These are phyloP conservation scores for Thraustochytrium aureum DNA, from an alignment of 352 stramenopile species.

Conservation along the genomic window DNA sequence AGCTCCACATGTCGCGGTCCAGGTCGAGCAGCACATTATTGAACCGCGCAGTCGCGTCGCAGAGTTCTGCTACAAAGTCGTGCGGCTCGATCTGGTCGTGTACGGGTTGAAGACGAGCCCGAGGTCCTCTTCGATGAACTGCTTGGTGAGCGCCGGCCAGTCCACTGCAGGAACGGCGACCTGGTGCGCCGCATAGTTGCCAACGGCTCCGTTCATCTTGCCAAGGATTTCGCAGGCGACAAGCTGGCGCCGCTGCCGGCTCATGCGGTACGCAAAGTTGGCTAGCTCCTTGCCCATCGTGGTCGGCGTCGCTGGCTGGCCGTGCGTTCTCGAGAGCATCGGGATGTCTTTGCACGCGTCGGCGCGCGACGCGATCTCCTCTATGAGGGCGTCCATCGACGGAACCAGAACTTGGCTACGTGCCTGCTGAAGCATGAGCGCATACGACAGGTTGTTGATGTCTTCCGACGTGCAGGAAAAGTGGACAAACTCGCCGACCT, in stretches of 20 bases:
- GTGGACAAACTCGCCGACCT: constrained; percentile 60
- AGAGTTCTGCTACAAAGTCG: constrained; percentile 60
- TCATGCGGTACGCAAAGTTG: constrained; percentile 60
- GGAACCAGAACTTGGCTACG: constrained; percentile 56
- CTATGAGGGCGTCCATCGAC: constrained; percentile 57
- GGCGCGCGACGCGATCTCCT: constrained; percentile 31
- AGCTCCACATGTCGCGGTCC: constrained; percentile 62
- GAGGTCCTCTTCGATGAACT: constrained; percentile 57
- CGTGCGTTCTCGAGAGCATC: constrained; percentile 62
- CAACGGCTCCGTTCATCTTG: constrained; percentile 62
- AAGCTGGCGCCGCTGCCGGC: constrained; percentile 41
- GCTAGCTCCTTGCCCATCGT: constrained; percentile 61
- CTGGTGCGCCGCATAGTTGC: constrained; percentile 61
- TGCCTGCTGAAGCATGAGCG: constrained; percentile 54
- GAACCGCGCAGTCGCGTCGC: constrained; percentile 55
- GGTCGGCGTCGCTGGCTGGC: constrained; percentile 61
- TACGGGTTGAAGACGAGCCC: constrained; percentile 56
- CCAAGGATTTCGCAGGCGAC: constrained; percentile 55
- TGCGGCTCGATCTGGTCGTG: constrained; percentile 63
- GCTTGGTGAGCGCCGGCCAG: constrained; percentile 54
- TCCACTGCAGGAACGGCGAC: constrained; percentile 61
- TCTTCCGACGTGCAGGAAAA: constrained; percentile 63
- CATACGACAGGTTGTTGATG: constrained; percentile 62
- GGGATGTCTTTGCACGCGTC: constrained; percentile 53
- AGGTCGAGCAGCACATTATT: constrained; percentile 62